Conservation (phyloP, 495 filamentous ascomycete genomes). For the Neurospora tetraspora region DNA sequence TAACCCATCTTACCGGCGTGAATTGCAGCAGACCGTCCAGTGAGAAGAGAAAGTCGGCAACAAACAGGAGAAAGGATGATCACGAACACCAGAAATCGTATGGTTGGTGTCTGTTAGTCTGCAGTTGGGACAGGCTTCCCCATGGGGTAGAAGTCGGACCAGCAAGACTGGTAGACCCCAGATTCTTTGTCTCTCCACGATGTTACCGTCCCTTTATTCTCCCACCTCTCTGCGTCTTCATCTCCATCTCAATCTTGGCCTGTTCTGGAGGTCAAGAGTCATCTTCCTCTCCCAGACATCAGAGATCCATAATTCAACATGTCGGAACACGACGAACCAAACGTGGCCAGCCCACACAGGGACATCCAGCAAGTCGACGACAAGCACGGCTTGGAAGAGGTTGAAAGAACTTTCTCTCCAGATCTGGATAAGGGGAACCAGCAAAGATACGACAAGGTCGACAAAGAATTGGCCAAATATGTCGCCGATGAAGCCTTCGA, state of each 20-base stretch:
- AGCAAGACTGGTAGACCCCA: neutral
- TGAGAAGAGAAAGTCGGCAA: neutral
- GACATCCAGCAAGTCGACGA: conserved; percentile 2
- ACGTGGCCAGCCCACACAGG: neutral
- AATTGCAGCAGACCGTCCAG: neutral
- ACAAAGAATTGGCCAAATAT: conserved; percentile 56
- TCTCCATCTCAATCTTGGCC: neutral
- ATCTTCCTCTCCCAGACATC: neutral
- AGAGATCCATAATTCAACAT: neutral
- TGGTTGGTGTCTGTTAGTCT: neutral
- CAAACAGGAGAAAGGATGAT: neutral
- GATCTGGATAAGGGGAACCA: conserved; percentile 31
- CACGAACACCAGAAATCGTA: neutral
- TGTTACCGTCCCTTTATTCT: neutral
- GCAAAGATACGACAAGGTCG: conserved; percentile 44
- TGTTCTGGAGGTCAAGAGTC: neutral
- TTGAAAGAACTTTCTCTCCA: conserved; percentile 34
- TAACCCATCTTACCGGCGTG: neutral
- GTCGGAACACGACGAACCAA: neutral
- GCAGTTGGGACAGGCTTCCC: neutral
- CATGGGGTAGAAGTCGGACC: neutral
- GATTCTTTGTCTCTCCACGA: neutral
- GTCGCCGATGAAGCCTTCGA: conserved; percentile 37
- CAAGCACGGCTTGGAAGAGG: conserved; percentile 36
- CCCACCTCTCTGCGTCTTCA: neutral